Conservation (phyloP, 2,329 filamentous ascomycete genomes). For the Thermochaetoides dissita region DNA sequence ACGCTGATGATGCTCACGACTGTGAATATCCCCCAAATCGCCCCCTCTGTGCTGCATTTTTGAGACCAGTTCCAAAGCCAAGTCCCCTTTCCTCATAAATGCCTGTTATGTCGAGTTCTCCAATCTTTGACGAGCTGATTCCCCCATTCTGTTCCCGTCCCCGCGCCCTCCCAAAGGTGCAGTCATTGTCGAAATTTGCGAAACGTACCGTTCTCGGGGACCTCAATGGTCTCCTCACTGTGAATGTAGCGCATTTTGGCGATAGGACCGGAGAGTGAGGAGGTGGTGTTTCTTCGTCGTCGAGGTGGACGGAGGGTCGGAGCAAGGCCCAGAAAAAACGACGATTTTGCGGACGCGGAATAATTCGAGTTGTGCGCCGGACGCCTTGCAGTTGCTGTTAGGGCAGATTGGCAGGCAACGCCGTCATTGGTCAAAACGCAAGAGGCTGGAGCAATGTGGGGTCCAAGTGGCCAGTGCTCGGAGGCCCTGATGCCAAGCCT, state of each 20-base stretch:
- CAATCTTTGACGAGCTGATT: too few relatives aligned
- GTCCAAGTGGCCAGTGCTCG: not conserved
- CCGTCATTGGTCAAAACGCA: conserved; percentile 9
- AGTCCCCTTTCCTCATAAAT: too few relatives aligned
- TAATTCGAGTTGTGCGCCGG: conserved; percentile 19
- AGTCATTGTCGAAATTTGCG: conserved; percentile 11
- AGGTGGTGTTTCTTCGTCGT: conserved; percentile 17
- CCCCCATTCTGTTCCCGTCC: too few relatives aligned
- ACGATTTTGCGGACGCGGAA: conserved; percentile 18
- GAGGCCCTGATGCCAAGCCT: too few relatives aligned
- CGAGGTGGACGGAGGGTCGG: conserved; percentile 16
- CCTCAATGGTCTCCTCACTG: conserved; percentile 86
- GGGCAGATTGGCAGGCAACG: conserved; percentile 9
- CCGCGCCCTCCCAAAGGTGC: too few relatives aligned
- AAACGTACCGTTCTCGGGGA: conserved; percentile 90
- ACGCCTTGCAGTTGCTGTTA: conserved; percentile 11
- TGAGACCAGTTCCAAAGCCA: too few relatives aligned
- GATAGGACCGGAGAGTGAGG: conserved; percentile 31
- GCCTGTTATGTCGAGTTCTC: too few relatives aligned
- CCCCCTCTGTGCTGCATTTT: too few relatives aligned
- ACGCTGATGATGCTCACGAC: too few relatives aligned
- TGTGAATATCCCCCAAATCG: conserved; percentile 4
- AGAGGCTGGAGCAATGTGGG: conserved; percentile 9
- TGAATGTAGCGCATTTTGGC: conserved; percentile 99
- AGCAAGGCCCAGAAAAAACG: conserved; percentile 16